Evolutionary conservation across 1,284 basidiomycete genomes (phyloP).

Genomic region (Ceratobasidium sp.): DNA sequence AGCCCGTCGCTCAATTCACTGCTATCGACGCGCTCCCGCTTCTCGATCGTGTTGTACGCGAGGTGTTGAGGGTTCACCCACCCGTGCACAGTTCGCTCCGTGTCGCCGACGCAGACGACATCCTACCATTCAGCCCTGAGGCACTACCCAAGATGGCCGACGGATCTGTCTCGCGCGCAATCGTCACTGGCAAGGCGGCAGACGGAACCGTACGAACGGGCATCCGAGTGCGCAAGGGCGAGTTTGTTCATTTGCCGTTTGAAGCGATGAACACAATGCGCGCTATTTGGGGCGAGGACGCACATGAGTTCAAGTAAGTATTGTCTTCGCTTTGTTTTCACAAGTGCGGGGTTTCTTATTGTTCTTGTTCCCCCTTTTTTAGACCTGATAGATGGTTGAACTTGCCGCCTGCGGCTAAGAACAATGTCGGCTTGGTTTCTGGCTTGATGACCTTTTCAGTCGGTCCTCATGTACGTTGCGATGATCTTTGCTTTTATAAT

Average conservation of each 20-base stretch:
- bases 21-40: conserved; percentile 65
- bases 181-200: conserved; percentile 18
- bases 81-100: conserved; percentile 79
- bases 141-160: conserved; percentile 22
- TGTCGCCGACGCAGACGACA: conserved; percentile 67
- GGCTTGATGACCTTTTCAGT: conserved; percentile 73
- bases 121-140: conserved; percentile 68
- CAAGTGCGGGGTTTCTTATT: conserved; percentile 47
- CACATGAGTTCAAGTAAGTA: conserved; percentile 70
- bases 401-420: conserved; percentile 60
- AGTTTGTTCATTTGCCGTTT: conserved; percentile 74
- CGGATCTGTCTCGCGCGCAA: conserved; percentile 38
- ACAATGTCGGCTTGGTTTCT: conserved; percentile 73
- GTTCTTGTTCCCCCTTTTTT: conserved; percentile 39
- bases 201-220: conserved; percentile 34
- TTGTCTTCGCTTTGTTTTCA: conserved; percentile 44
- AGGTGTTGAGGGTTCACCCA: conserved; percentile 73
- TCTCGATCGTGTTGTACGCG: conserved; percentile 76
- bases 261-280: conserved; percentile 73
- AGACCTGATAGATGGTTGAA: conserved; percentile 74
- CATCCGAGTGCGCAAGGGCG: conserved; percentile 67
- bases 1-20: conserved; percentile 52
- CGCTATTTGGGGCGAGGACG: conserved; percentile 79
- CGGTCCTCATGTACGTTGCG: conserved; percentile 39
- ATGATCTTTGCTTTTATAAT: neutral